Conservation (phyloP, 768 basidiomycete genomes). For the Lactarius sp. region DNA sequence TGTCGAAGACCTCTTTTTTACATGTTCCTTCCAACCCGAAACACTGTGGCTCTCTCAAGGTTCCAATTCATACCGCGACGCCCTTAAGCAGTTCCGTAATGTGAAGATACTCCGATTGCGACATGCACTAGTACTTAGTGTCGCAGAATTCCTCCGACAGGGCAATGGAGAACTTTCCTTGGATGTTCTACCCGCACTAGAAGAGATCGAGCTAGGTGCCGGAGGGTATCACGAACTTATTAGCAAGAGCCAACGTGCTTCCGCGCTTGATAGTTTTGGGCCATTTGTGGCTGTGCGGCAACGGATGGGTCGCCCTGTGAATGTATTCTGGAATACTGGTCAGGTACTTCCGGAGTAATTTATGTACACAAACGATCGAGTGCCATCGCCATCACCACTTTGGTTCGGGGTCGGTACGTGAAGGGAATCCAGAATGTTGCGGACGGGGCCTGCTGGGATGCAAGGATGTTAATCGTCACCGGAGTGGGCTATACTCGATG, state of each 20-base stretch:
- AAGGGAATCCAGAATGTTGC: too few relatives aligned
- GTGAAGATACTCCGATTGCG: not conserved
- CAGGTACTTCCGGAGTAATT: not conserved
- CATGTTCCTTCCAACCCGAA: not conserved
- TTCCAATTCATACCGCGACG: not conserved
- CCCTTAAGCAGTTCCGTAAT: not conserved
- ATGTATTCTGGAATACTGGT: not conserved
- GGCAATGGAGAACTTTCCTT: not conserved
- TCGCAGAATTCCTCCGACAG: not conserved
- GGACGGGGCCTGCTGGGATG: too few relatives aligned
- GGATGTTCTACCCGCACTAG: not conserved
- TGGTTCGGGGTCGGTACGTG: too few relatives aligned
- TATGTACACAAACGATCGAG: too few relatives aligned
- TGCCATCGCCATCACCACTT: too few relatives aligned
- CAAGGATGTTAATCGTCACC: too few relatives aligned
- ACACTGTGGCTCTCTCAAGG: not conserved
- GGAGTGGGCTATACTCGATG: too few relatives aligned
- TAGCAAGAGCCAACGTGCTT: not conserved
- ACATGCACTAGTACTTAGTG: not conserved
- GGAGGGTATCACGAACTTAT: not conserved
- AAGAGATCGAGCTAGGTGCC: not conserved
- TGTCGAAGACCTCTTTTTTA: not conserved
- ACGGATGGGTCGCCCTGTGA: not conserved
- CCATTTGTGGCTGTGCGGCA: not conserved
- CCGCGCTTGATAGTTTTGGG: not conserved